phyloP scores from a whole-genome alignment of 179 eudicot genomes.

The Carnegiea gigantea region DNA sequence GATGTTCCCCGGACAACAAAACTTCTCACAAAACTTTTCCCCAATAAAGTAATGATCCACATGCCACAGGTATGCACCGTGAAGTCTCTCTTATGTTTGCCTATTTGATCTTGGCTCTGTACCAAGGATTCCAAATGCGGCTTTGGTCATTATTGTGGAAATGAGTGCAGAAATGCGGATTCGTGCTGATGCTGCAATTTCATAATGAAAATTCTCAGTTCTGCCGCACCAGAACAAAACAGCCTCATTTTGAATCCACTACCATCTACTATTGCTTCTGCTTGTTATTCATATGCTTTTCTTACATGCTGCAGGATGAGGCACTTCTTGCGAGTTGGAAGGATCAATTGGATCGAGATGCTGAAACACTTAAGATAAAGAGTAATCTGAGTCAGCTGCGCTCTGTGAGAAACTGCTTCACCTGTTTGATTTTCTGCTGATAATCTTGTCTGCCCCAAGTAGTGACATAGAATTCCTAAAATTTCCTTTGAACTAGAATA shows the following conservation, averaged over 20 bases:
- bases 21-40: constrained; percentile 72
- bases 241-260: not conserved
- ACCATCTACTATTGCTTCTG: not conserved
- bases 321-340: constrained; percentile 81
- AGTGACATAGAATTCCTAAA: not conserved
- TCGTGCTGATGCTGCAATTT: not conserved
- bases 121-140: not conserved
- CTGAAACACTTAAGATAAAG: constrained; percentile 86
- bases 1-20: constrained; percentile 75
- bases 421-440: not conserved
- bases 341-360: constrained; percentile 83
- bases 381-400: constrained; percentile 79
- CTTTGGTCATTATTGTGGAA: not conserved
- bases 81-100: constrained; percentile 2
- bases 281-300: constrained; percentile 14
- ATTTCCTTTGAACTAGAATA: not conserved
- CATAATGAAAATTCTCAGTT: not conserved
- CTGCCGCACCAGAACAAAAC: not conserved
- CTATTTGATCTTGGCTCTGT: not conserved
- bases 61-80: constrained; percentile 71
- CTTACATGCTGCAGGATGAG: constrained; percentile 64
- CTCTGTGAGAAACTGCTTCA: constrained; percentile 54
- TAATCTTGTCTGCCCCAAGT: not conserved
- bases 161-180: not conserved
- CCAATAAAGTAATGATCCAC: constrained; percentile 89